phyloP scores from a whole-genome alignment of 441 rosid genomes.

The Hura crepitans region DNA sequence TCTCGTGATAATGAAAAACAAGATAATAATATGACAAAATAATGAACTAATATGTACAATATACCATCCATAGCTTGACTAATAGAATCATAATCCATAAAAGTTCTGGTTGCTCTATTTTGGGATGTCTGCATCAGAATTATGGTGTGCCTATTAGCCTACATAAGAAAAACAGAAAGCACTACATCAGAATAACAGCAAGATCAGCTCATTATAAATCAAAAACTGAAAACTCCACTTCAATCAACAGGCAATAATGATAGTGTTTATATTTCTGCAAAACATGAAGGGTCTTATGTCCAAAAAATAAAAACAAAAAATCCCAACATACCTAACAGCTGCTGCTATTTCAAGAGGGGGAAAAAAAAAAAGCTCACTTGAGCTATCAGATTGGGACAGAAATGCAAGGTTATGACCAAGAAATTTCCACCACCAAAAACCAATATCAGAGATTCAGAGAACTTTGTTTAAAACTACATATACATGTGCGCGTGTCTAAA shows the following conservation, averaged over 20 bases:
- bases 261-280: not conserved
- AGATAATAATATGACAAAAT: not conserved
- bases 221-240: not conserved
- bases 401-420: not conserved
- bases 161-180: not conserved
- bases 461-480: not conserved
- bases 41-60: constrained; percentile 10
- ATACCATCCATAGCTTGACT: constrained; percentile 95
- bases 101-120: constrained; percentile 76
- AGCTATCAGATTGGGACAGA: not conserved
- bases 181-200: not conserved
- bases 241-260: not conserved
- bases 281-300: not conserved
- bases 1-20: not conserved
- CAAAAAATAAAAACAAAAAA: not conserved
- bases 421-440: not conserved
- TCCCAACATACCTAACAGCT: not conserved
- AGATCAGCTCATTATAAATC: not conserved
- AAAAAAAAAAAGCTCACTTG: not conserved
- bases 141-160: constrained; percentile 93
- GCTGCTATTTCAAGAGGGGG: not conserved
- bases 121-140: constrained; percentile 79
- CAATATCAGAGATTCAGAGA: not conserved
- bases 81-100: constrained; percentile 87
- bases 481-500: too few relatives aligned